Conservation (phyloP, 768 basidiomycete genomes). For the Tylopilus subfusipes region DNA sequence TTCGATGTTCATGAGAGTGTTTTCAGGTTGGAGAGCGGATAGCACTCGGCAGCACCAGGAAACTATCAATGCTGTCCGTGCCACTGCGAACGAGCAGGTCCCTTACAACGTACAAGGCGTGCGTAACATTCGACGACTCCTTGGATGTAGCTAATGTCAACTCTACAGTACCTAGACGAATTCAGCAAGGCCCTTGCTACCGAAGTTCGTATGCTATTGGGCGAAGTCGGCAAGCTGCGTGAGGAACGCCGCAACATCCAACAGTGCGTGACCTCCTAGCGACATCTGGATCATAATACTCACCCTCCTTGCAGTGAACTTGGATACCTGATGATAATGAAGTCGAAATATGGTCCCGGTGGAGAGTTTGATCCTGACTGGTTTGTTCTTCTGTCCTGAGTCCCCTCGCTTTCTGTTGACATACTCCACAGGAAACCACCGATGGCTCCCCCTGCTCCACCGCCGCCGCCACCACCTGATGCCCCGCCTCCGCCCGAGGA, state of each 20-base stretch:
- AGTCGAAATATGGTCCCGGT: constrained; percentile 77
- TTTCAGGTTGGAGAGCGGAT: constrained; percentile 50
- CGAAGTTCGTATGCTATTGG: constrained; percentile 74
- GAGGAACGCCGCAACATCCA: constrained; percentile 59
- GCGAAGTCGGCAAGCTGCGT: constrained; percentile 73
- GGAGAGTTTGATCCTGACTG: constrained; percentile 86
- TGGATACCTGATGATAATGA: constrained; percentile 64
- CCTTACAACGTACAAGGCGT: constrained; percentile 77
- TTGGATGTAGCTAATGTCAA: neutral
- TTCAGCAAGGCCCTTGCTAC: constrained; percentile 63
- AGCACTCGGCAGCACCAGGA: constrained; percentile 56
- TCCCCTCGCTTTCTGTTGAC: neutral
- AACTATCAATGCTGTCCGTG: constrained; percentile 56
- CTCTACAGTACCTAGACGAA: constrained; percentile 66
- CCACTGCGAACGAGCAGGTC: constrained; percentile 71
- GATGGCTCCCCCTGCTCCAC: constrained; percentile 33
- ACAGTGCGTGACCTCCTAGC: constrained; percentile 51
- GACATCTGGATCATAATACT: neutral
- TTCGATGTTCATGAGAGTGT: neutral
- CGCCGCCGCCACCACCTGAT: constrained; percentile 45
- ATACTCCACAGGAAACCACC: constrained; percentile 44
- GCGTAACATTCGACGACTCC: constrained; percentile 22
- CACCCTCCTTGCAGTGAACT: constrained; percentile 53
- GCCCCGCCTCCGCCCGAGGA: constrained; percentile 44
- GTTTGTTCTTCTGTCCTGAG: constrained; percentile 33